phyloP scores from a whole-genome alignment of 805 yeast genomes.

The Lipomyces kockii region DNA sequence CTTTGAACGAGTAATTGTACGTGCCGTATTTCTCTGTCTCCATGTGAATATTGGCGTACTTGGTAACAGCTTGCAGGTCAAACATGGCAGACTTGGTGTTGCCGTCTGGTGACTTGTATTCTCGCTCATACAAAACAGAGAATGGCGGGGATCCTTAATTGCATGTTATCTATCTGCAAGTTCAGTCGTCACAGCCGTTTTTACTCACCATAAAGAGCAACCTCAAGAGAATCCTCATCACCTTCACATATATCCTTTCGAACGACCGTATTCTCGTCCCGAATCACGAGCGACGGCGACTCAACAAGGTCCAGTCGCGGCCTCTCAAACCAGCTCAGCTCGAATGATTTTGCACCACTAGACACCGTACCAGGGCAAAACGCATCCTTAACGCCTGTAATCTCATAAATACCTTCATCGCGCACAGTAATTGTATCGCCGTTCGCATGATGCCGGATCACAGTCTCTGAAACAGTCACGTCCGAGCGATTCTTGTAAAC shows the following conservation, averaged over 20 bases:
- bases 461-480: conserved; percentile 11
- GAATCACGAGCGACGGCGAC: conserved; percentile 40
- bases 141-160: conserved; percentile 22
- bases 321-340: conserved; percentile 52
- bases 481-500: conserved; percentile 15
- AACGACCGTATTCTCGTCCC: conserved; percentile 41
- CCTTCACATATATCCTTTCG: conserved; percentile 55
- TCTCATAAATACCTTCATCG: conserved; percentile 55
- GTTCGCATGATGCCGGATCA: conserved; percentile 27
- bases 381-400: conserved; percentile 55
- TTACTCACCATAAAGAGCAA: conserved; percentile 55
- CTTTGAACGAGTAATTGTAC: conserved; percentile 63
- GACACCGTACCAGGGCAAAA: conserved; percentile 56
- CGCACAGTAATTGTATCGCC: conserved; percentile 46
- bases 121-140: conserved; percentile 27
- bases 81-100: conserved; percentile 7
- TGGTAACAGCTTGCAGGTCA: conserved; percentile 57
- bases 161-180: not conserved
- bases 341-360: conserved; percentile 46
- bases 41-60: conserved; percentile 54
- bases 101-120: conserved; percentile 3
- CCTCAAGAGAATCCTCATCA: conserved; percentile 54
- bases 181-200: not conserved
- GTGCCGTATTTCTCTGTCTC: conserved; percentile 57
- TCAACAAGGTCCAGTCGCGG: conserved; percentile 53